These are phyloP conservation scores for Claviceps fusiformis DNA, from an alignment of 2,329 filamentous ascomycete species.

Conservation along the genomic window DNA sequence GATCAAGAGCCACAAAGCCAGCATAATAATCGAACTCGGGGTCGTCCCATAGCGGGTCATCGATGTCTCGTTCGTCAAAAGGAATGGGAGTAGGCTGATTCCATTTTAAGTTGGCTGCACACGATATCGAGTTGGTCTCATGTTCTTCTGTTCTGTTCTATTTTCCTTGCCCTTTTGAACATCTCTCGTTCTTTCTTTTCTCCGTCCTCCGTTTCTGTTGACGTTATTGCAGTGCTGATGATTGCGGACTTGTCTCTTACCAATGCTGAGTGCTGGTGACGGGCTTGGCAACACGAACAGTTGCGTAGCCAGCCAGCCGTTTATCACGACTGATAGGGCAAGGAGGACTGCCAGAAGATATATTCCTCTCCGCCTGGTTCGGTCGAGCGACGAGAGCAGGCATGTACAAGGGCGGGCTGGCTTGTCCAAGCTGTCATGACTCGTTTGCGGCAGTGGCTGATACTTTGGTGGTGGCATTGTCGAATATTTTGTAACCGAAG, in stretches of 20 bases:
- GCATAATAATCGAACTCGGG: slow-evolving; percentile 1
- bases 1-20: slow-evolving; percentile 1
- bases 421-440: neutral
- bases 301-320: neutral
- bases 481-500: no score
- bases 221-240: neutral
- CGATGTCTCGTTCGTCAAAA: slow-evolving; percentile 5
- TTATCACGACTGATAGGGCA: neutral
- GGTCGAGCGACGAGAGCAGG: neutral
- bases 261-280: neutral
- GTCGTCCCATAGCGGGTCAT: slow-evolving; percentile 3
- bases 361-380: neutral
- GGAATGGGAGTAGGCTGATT: neutral
- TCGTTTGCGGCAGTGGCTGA: neutral
- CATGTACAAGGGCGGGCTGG: neutral
- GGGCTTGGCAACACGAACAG: neutral
- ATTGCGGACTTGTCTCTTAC: neutral
- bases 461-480: neutral
- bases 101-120: neutral
- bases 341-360: neutral
- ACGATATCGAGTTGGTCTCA: neutral
- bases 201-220: neutral
- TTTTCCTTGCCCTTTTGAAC: neutral
- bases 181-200: neutral
- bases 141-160: neutral